Evolutionary conservation across 208 protist genomes (phyloP), one percentile per base, ranked within the genome.

Genomic region (Crithidia sp.): DNA sequence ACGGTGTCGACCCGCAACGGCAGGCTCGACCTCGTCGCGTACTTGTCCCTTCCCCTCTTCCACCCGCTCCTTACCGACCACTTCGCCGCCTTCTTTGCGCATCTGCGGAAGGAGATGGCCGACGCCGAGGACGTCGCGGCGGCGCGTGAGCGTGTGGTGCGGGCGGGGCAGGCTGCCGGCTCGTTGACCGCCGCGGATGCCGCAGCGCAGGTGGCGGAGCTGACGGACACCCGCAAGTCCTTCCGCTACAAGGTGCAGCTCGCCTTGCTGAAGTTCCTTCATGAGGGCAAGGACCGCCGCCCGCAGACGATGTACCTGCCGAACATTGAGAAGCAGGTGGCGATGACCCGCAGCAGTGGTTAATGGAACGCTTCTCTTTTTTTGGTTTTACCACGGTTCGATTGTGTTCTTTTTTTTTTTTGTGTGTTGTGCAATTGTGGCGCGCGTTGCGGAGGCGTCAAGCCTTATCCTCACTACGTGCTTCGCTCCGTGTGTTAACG

Each of bases 291-390:
- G 69, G 89, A 93, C 52, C 88, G 87, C 40, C 72, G 87, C 7
- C 89, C 93, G 9, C 87, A 92, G 53, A 86, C 77, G 55, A 82
- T 89, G 77, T 97, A 88, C 64, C 78, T 97, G 49, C 91, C 93
- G n/a, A 83, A 83, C 59, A 83, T 95, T 45, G 76, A 81, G 52
- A 71, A 80, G 49, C 60, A 82, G 57, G 66, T 76, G 13, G 52
- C 47, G 44, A 55, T 44, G 59, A 43, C 2, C 9, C 41, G 55
- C 28, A 66, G 50, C 45, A 47, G 13, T 12, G 57, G 53, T 19
- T 63, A 12, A 60, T 17, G 45, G 41, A 16, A 39, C 39, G 45
- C 13, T 37, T 62, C 57, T n/a, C 47, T 61, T 43, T 61, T 52
- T 9, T 55, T 54, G 40, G 17, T 36, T 37, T 28, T 28, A 28